Conservation (phyloP, 2,329 filamentous ascomycete species). For the Penicillium verrucosum region DNA sequence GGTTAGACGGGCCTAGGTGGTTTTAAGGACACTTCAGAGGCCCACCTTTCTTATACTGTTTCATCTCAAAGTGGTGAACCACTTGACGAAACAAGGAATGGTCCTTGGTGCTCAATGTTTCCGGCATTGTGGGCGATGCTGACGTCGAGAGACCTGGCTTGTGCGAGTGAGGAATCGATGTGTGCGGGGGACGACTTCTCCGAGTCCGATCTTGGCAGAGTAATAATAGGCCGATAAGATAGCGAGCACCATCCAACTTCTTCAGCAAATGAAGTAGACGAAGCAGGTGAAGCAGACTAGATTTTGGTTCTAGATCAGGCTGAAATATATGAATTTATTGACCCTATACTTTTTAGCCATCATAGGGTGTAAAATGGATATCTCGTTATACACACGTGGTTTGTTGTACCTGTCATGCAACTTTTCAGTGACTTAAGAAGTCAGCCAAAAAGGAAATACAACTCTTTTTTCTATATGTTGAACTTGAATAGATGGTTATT, state of each 20-base stretch:
- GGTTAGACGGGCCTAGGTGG: slow-evolving; percentile 15
- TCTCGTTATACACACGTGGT: background rate
- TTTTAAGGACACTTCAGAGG: slow-evolving; percentile 1
- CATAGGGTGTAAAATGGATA: background rate
- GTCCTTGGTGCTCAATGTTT: slow-evolving; percentile 70
- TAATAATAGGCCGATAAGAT: slow-evolving; percentile 22
- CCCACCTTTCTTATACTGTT: slow-evolving; percentile 87
- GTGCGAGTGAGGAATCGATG: slow-evolving; percentile 35
- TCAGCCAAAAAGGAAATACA: background rate
- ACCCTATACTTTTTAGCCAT: background rate
- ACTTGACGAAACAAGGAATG: slow-evolving; percentile 89
- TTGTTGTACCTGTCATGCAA: background rate
- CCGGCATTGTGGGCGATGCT: slow-evolving; percentile 42
- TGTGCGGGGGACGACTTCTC: slow-evolving; percentile 35
- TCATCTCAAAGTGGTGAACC: slow-evolving; percentile 94
- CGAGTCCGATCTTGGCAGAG: slow-evolving; percentile 28
- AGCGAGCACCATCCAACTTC: slow-evolving; percentile 4
- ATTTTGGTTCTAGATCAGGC: background rate
- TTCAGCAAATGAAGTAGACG: background rate
- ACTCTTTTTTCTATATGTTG: background rate
- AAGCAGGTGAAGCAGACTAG: background rate
- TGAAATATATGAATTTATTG: background rate
- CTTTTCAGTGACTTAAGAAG: background rate
- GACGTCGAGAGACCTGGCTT: slow-evolving; percentile 25
- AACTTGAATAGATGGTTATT: background rate